Evolutionary conservation across 2,329 filamentous ascomycete genomes (phyloP).

Genomic region (Metarhizium rileyi): DNA sequence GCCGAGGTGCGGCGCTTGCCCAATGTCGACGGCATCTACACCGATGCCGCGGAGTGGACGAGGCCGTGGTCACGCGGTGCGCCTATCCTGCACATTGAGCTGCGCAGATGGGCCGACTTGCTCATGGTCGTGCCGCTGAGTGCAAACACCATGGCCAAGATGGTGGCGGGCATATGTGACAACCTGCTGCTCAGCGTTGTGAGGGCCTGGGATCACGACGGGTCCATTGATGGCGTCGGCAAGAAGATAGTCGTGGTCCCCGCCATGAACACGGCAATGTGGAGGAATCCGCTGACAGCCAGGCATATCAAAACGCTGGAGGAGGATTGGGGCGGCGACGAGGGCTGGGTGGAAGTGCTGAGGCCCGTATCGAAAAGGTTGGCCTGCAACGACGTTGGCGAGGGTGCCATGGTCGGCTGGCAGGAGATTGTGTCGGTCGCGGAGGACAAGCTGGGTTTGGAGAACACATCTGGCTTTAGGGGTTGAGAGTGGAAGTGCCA

Average conservation of each 20-base stretch:
- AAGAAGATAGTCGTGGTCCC: constrained; percentile 68
- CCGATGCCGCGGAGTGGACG: constrained; percentile 78
- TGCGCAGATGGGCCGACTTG: constrained; percentile 68
- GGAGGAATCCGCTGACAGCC: constrained; percentile 70
- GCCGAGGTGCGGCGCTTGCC: constrained; percentile 47
- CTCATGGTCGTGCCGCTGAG: constrained; percentile 72
- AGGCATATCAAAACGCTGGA: constrained; percentile 61
- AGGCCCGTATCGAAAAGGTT: constrained; percentile 64
- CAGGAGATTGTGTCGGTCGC: constrained; percentile 59
- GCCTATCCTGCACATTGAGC: constrained; percentile 83
- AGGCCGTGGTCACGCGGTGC: constrained; percentile 67
- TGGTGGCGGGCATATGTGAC: constrained; percentile 68
- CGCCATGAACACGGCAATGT: constrained; percentile 89
- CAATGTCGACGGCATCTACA: constrained; percentile 72
- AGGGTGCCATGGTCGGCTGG: constrained; percentile 79
- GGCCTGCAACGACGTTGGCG: constrained; percentile 76
- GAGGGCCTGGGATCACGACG: constrained; percentile 79
- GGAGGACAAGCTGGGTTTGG: constrained; percentile 37
- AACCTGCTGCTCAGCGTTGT: constrained; percentile 65
- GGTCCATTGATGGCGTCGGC: constrained; percentile 39
- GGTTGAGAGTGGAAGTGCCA: too few relatives aligned
- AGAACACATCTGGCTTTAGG: neutral
- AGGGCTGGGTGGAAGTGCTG: constrained; percentile 54
- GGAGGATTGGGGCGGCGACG: constrained; percentile 59
- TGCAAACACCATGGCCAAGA: constrained; percentile 80